phyloP scores from a whole-genome alignment of 768 basidiomycete species.

The Kwoniella dendrophila region DNA sequence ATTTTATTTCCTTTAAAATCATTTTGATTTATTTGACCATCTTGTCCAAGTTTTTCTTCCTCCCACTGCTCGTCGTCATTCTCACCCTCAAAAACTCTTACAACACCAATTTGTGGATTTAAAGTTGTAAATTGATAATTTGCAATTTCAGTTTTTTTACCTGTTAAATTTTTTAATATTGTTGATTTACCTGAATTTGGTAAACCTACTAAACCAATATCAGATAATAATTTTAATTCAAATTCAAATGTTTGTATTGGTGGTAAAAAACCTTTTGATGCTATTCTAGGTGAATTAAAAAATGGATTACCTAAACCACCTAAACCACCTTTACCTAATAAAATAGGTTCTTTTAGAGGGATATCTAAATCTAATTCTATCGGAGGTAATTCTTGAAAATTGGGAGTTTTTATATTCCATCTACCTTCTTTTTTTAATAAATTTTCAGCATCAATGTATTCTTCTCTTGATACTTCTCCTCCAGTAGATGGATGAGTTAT shows the following conservation, averaged over 20 bases:
- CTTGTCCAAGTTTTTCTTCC: no score
- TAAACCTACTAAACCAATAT: conserved; percentile 93
- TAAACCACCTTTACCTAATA: conserved; percentile 73
- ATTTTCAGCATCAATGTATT: conserved; percentile 43
- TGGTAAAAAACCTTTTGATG: conserved; percentile 54
- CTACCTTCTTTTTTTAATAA: conserved; percentile 39
- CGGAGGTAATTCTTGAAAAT: conserved; percentile 29
- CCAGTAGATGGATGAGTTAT: conserved; percentile 36
- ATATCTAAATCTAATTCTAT: conserved; percentile 41
- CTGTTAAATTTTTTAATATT: conserved; percentile 82
- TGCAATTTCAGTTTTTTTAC: conserved; percentile 81
- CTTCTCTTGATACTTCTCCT: conserved; percentile 34
- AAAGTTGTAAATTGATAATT: conserved; percentile 93
- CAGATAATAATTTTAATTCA: conserved; percentile 90
- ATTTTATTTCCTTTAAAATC: no score
- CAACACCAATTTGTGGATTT: conserved; percentile 89
- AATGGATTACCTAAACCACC: conserved; percentile 90
- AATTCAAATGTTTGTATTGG: conserved; percentile 70
- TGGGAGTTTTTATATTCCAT: conserved; percentile 25
- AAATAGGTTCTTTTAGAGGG: conserved; percentile 43
- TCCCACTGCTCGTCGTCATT: no score
- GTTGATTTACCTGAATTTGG: conserved; percentile 93
- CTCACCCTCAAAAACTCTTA: conserved; percentile 78
- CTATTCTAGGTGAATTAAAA: conserved; percentile 75
- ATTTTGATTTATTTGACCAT: conserved; percentile 58